Conservation (phyloP, 2,329 filamentous ascomycete genomes). For the Penicillium occitanis region DNA sequence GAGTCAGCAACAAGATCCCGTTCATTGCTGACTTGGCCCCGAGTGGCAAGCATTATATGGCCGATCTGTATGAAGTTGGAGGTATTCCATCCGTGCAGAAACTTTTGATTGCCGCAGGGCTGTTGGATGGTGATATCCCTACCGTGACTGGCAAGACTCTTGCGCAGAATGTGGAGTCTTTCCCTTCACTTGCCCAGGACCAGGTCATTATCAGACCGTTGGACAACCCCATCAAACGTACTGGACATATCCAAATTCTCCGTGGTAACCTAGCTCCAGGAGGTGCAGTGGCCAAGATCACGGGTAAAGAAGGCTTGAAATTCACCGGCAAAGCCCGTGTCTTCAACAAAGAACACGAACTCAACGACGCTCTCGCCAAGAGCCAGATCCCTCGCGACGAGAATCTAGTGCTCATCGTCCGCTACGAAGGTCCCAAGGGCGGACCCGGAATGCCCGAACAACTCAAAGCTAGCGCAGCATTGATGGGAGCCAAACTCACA, state of each 20-base stretch:
- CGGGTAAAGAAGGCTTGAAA: constrained; percentile 82
- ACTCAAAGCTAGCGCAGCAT: constrained; percentile 79
- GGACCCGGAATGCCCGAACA: constrained; percentile 97
- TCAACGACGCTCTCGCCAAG: constrained; percentile 70
- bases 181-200: constrained; percentile 72
- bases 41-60: constrained; percentile 80
- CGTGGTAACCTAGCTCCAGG: constrained; percentile 83
- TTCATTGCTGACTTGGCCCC: constrained; percentile 85
- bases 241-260: constrained; percentile 85
- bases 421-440: constrained; percentile 91
- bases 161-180: constrained; percentile 74
- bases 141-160: constrained; percentile 85
- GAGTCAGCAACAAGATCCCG: constrained; percentile 77
- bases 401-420: constrained; percentile 84
- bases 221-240: constrained; percentile 78
- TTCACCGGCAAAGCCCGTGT: constrained; percentile 81
- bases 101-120: constrained; percentile 70
- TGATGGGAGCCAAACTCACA: constrained; percentile 86
- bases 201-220: constrained; percentile 83
- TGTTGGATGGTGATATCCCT: constrained; percentile 74
- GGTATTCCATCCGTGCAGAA: constrained; percentile 85
- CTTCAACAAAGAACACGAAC: constrained; percentile 80
- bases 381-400: constrained; percentile 71
- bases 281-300: constrained; percentile 93
- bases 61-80: constrained; percentile 81